A percentile compares a stretch with the other conserved stretches of the same genome.
Evolutionary conservation across 2,329 filamentous ascomycete genomes (phyloP).

Genomic region (Neonectria coccinea): DNA sequence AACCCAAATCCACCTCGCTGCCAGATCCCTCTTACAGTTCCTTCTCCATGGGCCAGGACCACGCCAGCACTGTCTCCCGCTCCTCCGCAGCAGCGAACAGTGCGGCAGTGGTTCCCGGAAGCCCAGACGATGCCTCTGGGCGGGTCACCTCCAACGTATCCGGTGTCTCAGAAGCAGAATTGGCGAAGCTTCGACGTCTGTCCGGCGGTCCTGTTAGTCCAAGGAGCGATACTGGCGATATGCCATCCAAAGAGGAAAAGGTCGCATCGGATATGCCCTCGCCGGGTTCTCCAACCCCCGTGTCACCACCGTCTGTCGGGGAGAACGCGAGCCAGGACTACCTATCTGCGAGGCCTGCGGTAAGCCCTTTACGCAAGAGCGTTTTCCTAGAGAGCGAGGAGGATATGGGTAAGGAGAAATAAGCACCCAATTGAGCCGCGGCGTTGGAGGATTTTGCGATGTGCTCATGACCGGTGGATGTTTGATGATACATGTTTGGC

Average conservation of each 20-base stretch:
- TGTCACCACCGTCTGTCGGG: constrained; percentile 47
- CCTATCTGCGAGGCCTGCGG: constrained; percentile 40
- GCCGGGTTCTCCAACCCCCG: constrained; percentile 27
- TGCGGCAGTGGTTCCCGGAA: constrained; percentile 14
- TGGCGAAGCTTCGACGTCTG: constrained; percentile 34
- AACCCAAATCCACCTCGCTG: constrained; percentile 30
- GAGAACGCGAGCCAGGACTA: constrained; percentile 47
- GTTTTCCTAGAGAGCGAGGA: constrained; percentile 57
- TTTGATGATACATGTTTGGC: constrained; percentile 17
- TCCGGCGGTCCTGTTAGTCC: constrained; percentile 38
- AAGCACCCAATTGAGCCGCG: constrained; percentile 16
- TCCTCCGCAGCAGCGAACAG: constrained; percentile 37
- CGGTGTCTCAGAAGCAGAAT: constrained; percentile 38
- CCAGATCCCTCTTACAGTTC: constrained; percentile 44
- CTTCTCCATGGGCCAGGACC: constrained; percentile 39
- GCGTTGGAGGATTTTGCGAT: constrained; percentile 35
- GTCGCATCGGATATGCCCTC: constrained; percentile 29
- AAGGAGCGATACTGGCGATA: constrained; percentile 25
- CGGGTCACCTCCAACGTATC: constrained; percentile 42
- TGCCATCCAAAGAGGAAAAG: constrained; percentile 25
- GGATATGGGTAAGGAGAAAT: constrained; percentile 50
- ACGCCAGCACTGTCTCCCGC: constrained; percentile 46
- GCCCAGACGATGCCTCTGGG: constrained; percentile 28
- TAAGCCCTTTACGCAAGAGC: constrained; percentile 52
- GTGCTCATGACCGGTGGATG: constrained; percentile 10